Evolutionary conservation across 2,329 filamentous ascomycete genomes (phyloP).

Genomic region (Arthroderma uncinatum): DNA sequence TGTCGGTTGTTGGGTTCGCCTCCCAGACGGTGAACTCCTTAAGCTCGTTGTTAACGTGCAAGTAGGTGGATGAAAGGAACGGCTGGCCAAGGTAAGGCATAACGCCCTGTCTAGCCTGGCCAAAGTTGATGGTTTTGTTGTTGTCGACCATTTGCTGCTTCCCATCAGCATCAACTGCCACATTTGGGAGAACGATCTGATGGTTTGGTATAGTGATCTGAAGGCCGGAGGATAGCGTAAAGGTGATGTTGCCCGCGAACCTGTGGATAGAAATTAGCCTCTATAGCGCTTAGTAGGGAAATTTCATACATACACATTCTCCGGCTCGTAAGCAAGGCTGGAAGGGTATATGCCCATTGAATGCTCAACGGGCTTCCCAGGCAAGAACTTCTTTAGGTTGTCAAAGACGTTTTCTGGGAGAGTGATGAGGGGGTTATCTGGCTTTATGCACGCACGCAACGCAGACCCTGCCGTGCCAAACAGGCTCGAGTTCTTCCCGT

Average conservation of each 20-base stretch:
- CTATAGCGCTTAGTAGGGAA: background rate
- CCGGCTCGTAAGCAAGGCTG: background rate
- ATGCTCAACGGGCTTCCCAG: background rate
- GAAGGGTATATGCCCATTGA: background rate
- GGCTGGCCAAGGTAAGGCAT: slow-evolving; percentile 18
- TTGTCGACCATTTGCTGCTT: background rate
- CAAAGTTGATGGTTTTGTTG: background rate
- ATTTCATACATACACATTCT: background rate
- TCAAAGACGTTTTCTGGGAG: slow-evolving; percentile 4
- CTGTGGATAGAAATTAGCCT: background rate
- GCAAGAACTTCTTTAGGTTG: slow-evolving; percentile 4
- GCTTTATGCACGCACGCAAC: slow-evolving; percentile 20
- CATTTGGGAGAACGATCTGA: slow-evolving; percentile 23
- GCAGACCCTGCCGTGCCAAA: background rate
- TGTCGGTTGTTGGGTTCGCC: slow-evolving; percentile 11
- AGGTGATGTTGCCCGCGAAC: slow-evolving; percentile 14
- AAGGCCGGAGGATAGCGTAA: slow-evolving; percentile 14
- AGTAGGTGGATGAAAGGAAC: slow-evolving; percentile 25
- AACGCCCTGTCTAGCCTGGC: background rate
- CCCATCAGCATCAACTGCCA: slow-evolving; percentile 16
- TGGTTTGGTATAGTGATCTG: slow-evolving; percentile 22
- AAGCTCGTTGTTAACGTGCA: slow-evolving; percentile 23
- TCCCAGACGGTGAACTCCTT: slow-evolving; percentile 18
- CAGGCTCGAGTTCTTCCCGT: background rate
- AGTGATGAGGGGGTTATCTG: background rate